Base-by-base conservation (phyloP, 495 filamentous ascomycete genomes). In the Penicillium lagena region DNA sequence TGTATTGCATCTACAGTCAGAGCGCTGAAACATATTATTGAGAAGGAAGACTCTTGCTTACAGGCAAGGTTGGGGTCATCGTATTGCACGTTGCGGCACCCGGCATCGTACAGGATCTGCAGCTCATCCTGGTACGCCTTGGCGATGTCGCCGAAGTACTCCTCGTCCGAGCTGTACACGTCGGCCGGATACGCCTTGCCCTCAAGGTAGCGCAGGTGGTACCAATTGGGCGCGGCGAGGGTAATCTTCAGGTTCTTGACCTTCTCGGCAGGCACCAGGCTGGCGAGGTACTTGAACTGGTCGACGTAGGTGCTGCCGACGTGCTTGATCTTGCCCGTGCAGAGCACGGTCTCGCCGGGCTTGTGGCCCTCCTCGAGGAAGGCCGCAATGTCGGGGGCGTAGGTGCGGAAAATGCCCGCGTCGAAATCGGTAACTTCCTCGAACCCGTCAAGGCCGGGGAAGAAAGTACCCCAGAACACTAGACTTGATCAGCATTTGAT, bases 61-160 rank as follows among this genome's bases (percentile, higher is more conserved):
- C 82, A 89, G 13, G 83, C 85, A 54, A 89, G 73, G 46, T 85
- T 83, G 9, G 83, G 86, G 59, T 89, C 85, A 51, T 89, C 85
- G 41, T 83, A 83, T 58, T 87, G 85, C 12, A 87, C 74, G 51
- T 88, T 88, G 7, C 84, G 70, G 47, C 80, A 70, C 1, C 85
- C 84, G 32, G 78, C 79, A 32, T 82, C 72, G 54, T 89, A 88
- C 11, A 90, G 68, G 49, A 79, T 76, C 55, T 73, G 70, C 31
- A 89, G 66, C 63, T 84, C 80, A 36, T 62, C 75, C 45, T 81
- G 80, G 63, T 87, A 88, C 33, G 85, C 84, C 54, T 75, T 80
- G 50, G 85, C 83, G 29, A 89, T 83, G 49, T 88, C 86, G 22
- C 66, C 74, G 54, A 88, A 89, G 64, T 87, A 87, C 49, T 85